Percentiles rank a stretch among this genome's conserved stretches.
These are phyloP conservation scores for Debaryomyces psychrophilus DNA, from an alignment of 1,139 yeast genomes.

Conservation along the genomic window DNA sequence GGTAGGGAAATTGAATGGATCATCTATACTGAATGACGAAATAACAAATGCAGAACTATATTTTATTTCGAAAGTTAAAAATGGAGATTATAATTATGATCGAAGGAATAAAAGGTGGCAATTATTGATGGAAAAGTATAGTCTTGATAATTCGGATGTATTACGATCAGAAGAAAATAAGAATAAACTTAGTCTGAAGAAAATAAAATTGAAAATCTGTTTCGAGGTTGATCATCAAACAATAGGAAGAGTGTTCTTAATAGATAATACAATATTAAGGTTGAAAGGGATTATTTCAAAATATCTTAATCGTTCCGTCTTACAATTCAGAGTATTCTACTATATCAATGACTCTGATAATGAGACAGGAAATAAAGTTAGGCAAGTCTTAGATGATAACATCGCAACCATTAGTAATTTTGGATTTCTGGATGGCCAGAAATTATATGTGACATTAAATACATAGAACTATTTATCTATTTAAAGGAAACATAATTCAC, in stretches of 20 bases:
- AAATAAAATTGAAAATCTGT: conserved; percentile 18
- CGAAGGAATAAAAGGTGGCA: conserved; percentile 28
- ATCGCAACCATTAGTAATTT: conserved; percentile 39
- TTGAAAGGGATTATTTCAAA: conserved; percentile 30
- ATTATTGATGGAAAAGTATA: conserved; percentile 28
- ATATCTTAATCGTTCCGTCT: conserved; percentile 17
- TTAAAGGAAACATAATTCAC: conserved; percentile 12
- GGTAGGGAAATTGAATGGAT: conserved; percentile 58
- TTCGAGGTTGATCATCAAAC: conserved; percentile 5
- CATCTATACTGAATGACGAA: conserved; percentile 46
- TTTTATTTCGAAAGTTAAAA: conserved; percentile 55
- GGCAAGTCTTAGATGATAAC: conserved; percentile 33
- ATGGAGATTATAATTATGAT: conserved; percentile 31
- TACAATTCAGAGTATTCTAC: conserved; percentile 23
- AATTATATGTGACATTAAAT: conserved; percentile 20
- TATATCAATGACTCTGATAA: conserved; percentile 20
- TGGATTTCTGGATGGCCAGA: conserved; percentile 32
- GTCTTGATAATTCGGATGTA: conserved; percentile 15
- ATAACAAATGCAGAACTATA: conserved; percentile 69
- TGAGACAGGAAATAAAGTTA: conserved; percentile 12
- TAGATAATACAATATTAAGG: conserved; percentile 30
- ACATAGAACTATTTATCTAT: conserved; percentile 9
- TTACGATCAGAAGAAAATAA: background rate
- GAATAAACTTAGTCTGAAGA: conserved; percentile 12
- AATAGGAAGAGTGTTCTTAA: conserved; percentile 25